Percentiles rank a stretch among this genome's conserved stretches.
Evolutionary conservation across 208 protist species (phyloP).

Genomic region (Willaertia magna): DNA sequence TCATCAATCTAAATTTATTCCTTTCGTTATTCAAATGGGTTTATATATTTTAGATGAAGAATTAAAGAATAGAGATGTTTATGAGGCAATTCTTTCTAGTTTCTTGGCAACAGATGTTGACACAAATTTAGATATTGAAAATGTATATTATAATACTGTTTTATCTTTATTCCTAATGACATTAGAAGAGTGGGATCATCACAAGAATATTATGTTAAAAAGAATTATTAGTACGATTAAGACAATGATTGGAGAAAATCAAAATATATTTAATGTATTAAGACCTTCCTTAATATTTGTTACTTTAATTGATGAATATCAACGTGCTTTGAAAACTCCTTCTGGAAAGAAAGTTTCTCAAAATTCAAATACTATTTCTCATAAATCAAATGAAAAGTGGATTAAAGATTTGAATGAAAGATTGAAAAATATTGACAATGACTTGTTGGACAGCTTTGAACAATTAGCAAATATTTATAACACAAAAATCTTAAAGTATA

Average conservation of each 20-base stretch:
- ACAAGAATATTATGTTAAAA: background rate
- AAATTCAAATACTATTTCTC: background rate
- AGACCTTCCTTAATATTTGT: background rate
- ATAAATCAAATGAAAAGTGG: background rate
- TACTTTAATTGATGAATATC: background rate
- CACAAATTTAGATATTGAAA: background rate
- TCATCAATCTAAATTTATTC: conserved; percentile 43
- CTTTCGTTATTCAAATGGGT: conserved; percentile 47
- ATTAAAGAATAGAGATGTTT: background rate
- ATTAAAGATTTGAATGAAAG: background rate
- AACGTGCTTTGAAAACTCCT: background rate
- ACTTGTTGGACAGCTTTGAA: background rate
- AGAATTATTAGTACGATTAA: background rate
- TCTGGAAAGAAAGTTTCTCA: background rate
- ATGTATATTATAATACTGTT: background rate
- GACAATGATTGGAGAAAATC: background rate
- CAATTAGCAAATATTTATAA: background rate
- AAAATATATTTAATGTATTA: background rate
- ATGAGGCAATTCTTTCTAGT: background rate
- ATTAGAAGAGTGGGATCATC: background rate
- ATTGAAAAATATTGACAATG: background rate
- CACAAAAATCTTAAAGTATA: background rate
- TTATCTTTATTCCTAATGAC: background rate
- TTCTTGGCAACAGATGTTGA: background rate
- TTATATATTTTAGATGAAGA: conserved; percentile 36